Conservation (phyloP, 495 filamentous ascomycete genomes). For the Podospora comata region DNA sequence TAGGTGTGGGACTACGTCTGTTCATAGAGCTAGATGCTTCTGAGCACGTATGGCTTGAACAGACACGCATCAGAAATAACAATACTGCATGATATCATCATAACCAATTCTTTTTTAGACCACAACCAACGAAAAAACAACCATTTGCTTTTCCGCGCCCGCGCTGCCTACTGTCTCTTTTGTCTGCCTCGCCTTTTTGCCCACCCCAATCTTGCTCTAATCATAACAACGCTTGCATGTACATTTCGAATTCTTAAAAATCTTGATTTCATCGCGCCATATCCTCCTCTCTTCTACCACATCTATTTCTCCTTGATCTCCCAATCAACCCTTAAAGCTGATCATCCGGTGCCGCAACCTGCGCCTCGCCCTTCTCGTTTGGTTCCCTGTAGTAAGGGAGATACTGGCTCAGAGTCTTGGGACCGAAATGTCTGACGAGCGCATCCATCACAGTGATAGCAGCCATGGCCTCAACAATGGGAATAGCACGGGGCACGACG, state of each 20-base stretch:
- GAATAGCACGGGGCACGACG: constrained; percentile 89
- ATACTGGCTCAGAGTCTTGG: neutral
- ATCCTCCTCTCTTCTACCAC: neutral
- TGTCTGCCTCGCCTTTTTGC: neutral
- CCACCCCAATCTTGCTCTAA: neutral
- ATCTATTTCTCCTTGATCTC: neutral
- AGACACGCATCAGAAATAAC: neutral
- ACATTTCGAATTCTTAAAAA: neutral
- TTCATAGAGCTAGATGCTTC: too few species aligned
- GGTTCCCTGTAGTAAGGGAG: neutral
- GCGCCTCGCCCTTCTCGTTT: neutral
- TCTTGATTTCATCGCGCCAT: neutral
- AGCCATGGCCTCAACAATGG: constrained; percentile 96
- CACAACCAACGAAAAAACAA: neutral
- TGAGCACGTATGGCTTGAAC: neutral
- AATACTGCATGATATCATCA: neutral
- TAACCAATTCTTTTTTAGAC: neutral
- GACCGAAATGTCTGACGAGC: neutral
- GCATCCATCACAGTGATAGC: constrained; percentile 82
- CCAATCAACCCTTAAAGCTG: neutral
- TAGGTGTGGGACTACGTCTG: too few species aligned
- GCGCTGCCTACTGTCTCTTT: neutral
- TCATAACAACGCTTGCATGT: neutral
- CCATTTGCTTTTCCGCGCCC: neutral
- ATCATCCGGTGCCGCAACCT: neutral